phyloP scores from a whole-genome alignment of 1,284 basidiomycete species.

The Neotropicomus parvogracilis region DNA sequence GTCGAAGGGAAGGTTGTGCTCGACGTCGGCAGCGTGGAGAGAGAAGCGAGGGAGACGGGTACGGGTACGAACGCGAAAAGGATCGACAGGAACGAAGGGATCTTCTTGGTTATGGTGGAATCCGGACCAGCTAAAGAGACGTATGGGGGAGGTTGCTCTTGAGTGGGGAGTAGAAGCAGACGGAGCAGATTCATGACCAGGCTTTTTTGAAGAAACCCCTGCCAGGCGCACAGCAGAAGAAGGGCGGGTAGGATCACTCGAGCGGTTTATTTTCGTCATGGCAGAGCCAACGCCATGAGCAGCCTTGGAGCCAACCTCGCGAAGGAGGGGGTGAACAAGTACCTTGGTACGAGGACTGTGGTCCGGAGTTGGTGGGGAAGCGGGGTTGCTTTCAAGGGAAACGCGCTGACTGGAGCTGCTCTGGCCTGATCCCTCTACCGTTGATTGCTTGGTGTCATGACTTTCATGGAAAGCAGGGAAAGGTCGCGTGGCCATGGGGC shows the following conservation, averaged over 20 bases:
- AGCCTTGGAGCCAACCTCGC: conserved; percentile 10
- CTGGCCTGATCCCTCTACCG: conserved; percentile 32
- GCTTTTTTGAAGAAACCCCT: conserved; percentile 10
- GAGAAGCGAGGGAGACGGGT: conserved; percentile 28
- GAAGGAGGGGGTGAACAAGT: conserved; percentile 24
- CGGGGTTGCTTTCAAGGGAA: conserved; percentile 41
- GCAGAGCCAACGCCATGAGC: conserved; percentile 17
- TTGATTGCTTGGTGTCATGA: conserved; percentile 18
- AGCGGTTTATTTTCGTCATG: conserved; percentile 9
- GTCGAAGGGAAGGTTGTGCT: conserved; percentile 16
- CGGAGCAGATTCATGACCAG: conserved; percentile 16
- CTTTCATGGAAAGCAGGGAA: conserved; percentile 17
- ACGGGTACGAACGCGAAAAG: conserved; percentile 40
- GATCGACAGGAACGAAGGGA: conserved; percentile 48
- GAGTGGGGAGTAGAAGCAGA: conserved; percentile 37
- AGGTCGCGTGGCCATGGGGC: conserved; percentile 19
- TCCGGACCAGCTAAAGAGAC: conserved; percentile 35
- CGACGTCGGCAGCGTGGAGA: conserved; percentile 20
- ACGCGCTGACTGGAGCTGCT: conserved; percentile 37
- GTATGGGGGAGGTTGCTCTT: conserved; percentile 43
- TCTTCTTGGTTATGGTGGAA: conserved; percentile 45
- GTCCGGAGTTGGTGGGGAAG: conserved; percentile 28
- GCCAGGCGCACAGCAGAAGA: conserved; percentile 15
- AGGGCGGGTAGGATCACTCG: conserved; percentile 12
- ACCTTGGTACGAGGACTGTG: conserved; percentile 33